These are phyloP conservation scores for Lojkania enalia DNA, from an alignment of 2,329 filamentous ascomycete genomes.

Conservation along the genomic window DNA sequence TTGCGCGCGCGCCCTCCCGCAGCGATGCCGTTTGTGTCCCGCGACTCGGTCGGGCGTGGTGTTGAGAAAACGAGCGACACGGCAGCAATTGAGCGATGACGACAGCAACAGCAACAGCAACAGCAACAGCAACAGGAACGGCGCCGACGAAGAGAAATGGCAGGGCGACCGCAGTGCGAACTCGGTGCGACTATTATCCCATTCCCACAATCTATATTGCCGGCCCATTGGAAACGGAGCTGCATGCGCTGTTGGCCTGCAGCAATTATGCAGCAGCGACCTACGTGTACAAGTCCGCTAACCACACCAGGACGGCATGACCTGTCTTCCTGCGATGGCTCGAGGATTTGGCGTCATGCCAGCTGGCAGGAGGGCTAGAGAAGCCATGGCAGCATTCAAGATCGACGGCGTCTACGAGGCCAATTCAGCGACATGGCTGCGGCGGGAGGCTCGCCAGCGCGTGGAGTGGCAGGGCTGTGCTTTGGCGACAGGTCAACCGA, in stretches of 20 bases:
- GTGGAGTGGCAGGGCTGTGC: conserved; percentile 23
- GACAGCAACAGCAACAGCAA: conserved; percentile 18
- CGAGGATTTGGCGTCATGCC: conserved; percentile 39
- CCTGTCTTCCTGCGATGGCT: conserved; percentile 28
- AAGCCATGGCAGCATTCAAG: conserved; percentile 8
- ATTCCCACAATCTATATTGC: conserved; percentile 27
- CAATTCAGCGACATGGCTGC: conserved; percentile 22
- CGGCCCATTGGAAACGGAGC: conserved; percentile 38
- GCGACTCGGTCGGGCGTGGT: conserved; percentile 20
- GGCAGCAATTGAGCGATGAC: conserved; percentile 28
- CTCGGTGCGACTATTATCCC: conserved; percentile 40
- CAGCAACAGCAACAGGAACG: conserved; percentile 17
- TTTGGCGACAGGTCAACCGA: too few species aligned
- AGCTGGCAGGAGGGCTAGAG: conserved; percentile 41
- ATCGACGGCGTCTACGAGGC: conserved; percentile 17
- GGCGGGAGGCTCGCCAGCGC: conserved; percentile 19
- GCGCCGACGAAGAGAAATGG: conserved; percentile 20
- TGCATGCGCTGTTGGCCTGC: conserved; percentile 38
- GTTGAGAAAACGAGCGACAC: conserved; percentile 26
- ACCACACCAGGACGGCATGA: conserved; percentile 35
- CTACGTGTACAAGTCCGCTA: conserved; percentile 40
- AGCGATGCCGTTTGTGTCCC: conserved; percentile 9
- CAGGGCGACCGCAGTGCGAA: conserved; percentile 31
- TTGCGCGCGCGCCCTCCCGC: not conserved
- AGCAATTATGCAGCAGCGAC: conserved; percentile 46